Conservation (phyloP, 2,329 filamentous ascomycete genomes). For the Phialemoniopsis sp. region DNA sequence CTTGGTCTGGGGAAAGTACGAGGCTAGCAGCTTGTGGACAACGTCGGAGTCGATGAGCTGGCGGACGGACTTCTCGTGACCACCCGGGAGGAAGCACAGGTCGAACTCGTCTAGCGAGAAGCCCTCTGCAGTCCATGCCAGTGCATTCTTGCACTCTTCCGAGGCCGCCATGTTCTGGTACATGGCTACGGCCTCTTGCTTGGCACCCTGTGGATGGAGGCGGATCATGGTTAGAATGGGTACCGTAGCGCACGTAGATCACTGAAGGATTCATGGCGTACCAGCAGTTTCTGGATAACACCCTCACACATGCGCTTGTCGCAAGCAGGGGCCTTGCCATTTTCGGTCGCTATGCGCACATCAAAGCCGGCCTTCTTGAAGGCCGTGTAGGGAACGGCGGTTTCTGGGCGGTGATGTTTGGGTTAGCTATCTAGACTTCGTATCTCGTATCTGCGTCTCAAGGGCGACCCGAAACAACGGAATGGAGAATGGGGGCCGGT, state of each 20-base stretch:
- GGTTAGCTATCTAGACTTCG: neutral
- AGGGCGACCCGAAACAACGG: too few species aligned
- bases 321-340: conserved; percentile 39
- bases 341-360: conserved; percentile 45
- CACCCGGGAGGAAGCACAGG: conserved; percentile 46
- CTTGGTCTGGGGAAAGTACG: conserved; percentile 42
- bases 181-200: conserved; percentile 27
- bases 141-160: conserved; percentile 33
- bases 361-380: conserved; percentile 44
- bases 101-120: conserved; percentile 41
- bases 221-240: too few species aligned
- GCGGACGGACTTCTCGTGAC: conserved; percentile 46
- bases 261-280: too few species aligned
- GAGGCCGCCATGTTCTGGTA: conserved; percentile 40
- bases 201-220: conserved; percentile 32
- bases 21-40: conserved; percentile 37
- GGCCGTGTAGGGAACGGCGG: conserved; percentile 40
- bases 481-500: too few species aligned
- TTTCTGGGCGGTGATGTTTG: conserved; percentile 28
- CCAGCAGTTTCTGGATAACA: conserved; percentile 71
- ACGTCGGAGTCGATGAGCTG: conserved; percentile 44
- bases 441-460: too few species aligned
- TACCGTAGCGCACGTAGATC: too few species aligned
- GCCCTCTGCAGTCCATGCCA: conserved; percentile 36
- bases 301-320: conserved; percentile 58